These are phyloP conservation scores for Clavispora asparagi DNA, from an alignment of 805 yeast species.

Conservation along the genomic window DNA sequence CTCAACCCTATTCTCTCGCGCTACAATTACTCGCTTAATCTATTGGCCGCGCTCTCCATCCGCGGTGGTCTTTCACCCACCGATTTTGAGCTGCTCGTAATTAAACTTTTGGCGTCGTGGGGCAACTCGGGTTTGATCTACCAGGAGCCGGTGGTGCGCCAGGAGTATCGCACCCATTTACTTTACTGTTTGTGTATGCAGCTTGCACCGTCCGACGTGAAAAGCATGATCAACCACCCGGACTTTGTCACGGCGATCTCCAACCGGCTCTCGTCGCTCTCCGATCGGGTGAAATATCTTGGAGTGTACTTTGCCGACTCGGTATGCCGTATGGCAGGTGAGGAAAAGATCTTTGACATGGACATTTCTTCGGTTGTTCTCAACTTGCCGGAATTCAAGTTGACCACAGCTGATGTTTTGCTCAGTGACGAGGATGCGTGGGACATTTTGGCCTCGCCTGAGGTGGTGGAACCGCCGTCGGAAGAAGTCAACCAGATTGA, in stretches of 20 bases:
- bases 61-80: not conserved
- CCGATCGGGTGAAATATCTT: slow-evolving; percentile 40
- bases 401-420: not conserved
- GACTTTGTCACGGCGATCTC: slow-evolving; percentile 49
- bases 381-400: not conserved
- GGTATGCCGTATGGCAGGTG: slow-evolving; percentile 29
- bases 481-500: slow-evolving; percentile 17
- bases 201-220: slow-evolving; percentile 13
- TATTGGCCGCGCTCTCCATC: slow-evolving; percentile 7
- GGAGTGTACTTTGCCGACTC: slow-evolving; percentile 58
- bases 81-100: not conserved
- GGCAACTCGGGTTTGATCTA: slow-evolving; percentile 33
- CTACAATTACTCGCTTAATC: slow-evolving; percentile 8
- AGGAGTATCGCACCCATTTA: slow-evolving; percentile 45
- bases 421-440: slow-evolving; percentile 15
- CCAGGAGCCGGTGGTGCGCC: slow-evolving; percentile 36
- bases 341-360: slow-evolving; percentile 28
- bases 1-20: slow-evolving; percentile 17
- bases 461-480: slow-evolving; percentile 7
- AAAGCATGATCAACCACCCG: slow-evolving; percentile 27
- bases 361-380: slow-evolving; percentile 10
- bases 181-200: slow-evolving; percentile 33
- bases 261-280: slow-evolving; percentile 46
- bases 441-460: slow-evolving; percentile 14
- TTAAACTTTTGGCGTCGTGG: slow-evolving; percentile 11